Base-by-base conservation (phyloP, 2,329 filamentous ascomycete species). In the Pseudopyricularia cyperi region DNA sequence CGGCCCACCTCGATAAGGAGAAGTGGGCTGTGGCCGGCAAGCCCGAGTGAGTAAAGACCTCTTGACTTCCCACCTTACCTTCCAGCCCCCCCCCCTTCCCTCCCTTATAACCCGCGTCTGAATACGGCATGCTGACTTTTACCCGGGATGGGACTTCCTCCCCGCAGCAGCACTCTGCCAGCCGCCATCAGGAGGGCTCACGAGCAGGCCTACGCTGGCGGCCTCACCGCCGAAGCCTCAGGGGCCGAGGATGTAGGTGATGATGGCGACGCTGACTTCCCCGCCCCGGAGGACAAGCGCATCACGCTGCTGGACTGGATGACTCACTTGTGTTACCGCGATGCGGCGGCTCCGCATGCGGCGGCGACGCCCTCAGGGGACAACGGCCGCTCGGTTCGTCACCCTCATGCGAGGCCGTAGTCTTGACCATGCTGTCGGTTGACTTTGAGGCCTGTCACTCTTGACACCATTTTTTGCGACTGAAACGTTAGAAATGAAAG, bases 21-120 rank as follows among this genome's bases (percentile, higher is more conserved):
- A 83, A 85, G 24, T 95, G 94, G 67, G 80, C 88, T 3, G 74
- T 90, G n/a, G 76, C 83, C 59, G 86, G 85, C 11, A 71, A 74
- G 51, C 68, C 88, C 42, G 73, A 76, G 84, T 89, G 74, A 52
- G 76, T 63, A n/a, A 33, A 7, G 28, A 33, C 26, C 17, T 7
- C 15, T 8, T 24, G 4, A 14, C 3, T 8, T 7, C 2, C 9
- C 2, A 15, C 24, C 14, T 11, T 4, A 24, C 48, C 14, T n/a
- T 7, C 2, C 15, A n/a, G n/a, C n/a, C n/a, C n/a, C n/a, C n/a
- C n/a, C n/a, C n/a, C n/a, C n/a, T n/a, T n/a, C n/a, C n/a, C n/a
- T n/a, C n/a, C n/a, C n/a, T n/a, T n/a, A n/a, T n/a, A n/a, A n/a
- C n/a, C n/a, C n/a, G n/a, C n/a, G n/a, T n/a, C n/a, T n/a, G n/a